Evolutionary conservation across 202 grass and related monocot species (phyloP), one percentile per base, ranked within the genome.

Genomic region (Digitaria exilis): DNA sequence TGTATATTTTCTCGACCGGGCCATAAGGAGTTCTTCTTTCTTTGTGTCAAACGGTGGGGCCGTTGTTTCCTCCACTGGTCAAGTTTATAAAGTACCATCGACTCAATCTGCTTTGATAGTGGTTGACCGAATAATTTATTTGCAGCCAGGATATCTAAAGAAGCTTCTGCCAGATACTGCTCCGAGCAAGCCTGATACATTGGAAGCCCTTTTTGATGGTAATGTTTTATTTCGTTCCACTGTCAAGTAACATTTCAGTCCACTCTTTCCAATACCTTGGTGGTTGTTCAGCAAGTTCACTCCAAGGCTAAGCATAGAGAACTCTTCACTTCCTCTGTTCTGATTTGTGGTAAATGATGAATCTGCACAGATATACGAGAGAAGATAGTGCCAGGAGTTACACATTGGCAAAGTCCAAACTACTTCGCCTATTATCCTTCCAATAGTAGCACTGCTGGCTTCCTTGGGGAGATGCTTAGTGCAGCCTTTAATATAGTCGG

Each of bases 381-480:
- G 48, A 71, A 92, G 74, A 92, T 92, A 37, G 22, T 95, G 57
- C 92, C 92, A 1, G 92, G 92, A 65, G 67, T 92, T 51, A 94
- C 92, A 34, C 92, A 94, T 58, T 95, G 92, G 92, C 92, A 95
- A 74, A 95, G 87, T 84, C 92, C 92, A 34, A 90, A 90, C 69
- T 95, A 84, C 59, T 92, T 84, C 78, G 90, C 92, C 2, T 90
- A 92, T 61, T 92, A 92, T 66, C 92, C 85, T 57, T 84, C 87
- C 37, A 90, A 90, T 52, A 90, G 82, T 41, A 97, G 94, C 88
- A 97, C 90, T 5, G 94, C 92, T 65, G 94, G 94, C 49, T 97
- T 97, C 78, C 75, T 97, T 50, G 94, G 92, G 35, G 90, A 97
- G 82, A 97, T 97, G 92, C 85, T 97, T 24, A 90, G 90, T 83